Percentiles rank a stretch among this genome's conserved stretches.
Conservation (phyloP, 2,329 filamentous ascomycete species). For the Immersiporthe knoxdaviesiana region DNA sequence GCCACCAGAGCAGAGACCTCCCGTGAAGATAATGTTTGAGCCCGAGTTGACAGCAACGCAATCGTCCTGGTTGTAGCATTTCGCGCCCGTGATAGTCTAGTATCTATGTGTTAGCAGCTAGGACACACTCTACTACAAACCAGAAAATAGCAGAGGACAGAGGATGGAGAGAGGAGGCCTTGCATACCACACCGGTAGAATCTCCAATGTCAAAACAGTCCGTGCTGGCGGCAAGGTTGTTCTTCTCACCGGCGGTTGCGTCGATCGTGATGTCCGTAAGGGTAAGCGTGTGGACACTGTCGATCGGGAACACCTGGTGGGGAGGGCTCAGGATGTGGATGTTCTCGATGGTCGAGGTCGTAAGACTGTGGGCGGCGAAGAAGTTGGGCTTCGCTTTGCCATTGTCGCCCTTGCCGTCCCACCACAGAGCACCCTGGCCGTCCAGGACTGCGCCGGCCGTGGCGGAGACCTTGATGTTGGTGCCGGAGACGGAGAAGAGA, state of each 20-base stretch:
- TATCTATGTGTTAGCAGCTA: neutral
- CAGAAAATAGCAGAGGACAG: too few relatives aligned
- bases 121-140: too few relatives aligned
- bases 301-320: conserved; percentile 54
- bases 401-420: conserved; percentile 54
- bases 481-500: conserved; percentile 64
- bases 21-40: conserved; percentile 43
- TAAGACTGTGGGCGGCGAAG: conserved; percentile 39
- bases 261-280: conserved; percentile 59
- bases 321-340: conserved; percentile 57
- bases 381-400: conserved; percentile 23
- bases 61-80: conserved; percentile 62
- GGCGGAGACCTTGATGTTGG: conserved; percentile 55
- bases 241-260: conserved; percentile 52
- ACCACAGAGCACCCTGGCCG: conserved; percentile 60
- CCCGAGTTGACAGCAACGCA: conserved; percentile 62
- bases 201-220: conserved; percentile 56
- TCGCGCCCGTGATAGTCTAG: conserved; percentile 52
- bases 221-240: conserved; percentile 50
- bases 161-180: too few relatives aligned
- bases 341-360: conserved; percentile 33
- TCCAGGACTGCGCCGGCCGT: conserved; percentile 58
- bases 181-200: conserved; percentile 43
- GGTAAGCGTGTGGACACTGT: conserved; percentile 46
- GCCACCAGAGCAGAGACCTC: conserved; percentile 50